A percentile compares a stretch with the other conserved stretches of the same genome.
Conservation (phyloP, 1,139 yeast species). For the Candida tetrigidarum region DNA sequence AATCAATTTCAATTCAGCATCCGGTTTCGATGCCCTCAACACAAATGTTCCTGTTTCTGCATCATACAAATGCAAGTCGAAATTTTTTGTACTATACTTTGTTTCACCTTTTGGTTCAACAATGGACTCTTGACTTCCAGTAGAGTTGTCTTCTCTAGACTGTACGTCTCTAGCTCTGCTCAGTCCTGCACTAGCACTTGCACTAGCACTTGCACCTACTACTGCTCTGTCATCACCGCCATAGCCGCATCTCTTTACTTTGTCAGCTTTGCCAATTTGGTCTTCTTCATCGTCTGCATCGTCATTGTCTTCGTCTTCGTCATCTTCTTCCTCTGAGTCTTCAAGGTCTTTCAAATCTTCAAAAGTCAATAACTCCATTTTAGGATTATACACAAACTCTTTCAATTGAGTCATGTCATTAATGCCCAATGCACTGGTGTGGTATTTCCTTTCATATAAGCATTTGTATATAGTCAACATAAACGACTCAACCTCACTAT, state of each 20-base stretch:
- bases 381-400: conserved; percentile 54
- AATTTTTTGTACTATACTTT: conserved; percentile 18
- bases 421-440: conserved; percentile 53
- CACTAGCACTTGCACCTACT: conserved; percentile 10
- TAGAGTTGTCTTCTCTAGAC: not conserved
- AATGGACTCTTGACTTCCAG: not conserved
- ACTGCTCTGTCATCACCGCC: conserved; percentile 5
- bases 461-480: conserved; percentile 67
- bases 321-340: conserved; percentile 18
- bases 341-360: conserved; percentile 25
- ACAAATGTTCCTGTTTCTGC: conserved; percentile 54
- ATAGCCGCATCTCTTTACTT: conserved; percentile 7
- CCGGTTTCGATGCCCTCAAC: conserved; percentile 32
- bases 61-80: conserved; percentile 58
- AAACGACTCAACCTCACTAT: conserved; percentile 64
- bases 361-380: conserved; percentile 25
- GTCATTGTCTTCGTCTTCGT: conserved; percentile 20
- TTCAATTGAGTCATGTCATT: conserved; percentile 48
- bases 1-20: conserved; percentile 34
- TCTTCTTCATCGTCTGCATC: conserved; percentile 15
- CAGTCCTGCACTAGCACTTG: conserved; percentile 18
- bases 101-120: conserved; percentile 18
- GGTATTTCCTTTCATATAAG: conserved; percentile 77
- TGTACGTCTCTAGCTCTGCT: conserved; percentile 15
- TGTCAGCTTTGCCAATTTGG: conserved; percentile 1